These are phyloP conservation scores for Mycena metata DNA, from an alignment of 768 basidiomycete species.

Conservation along the genomic window DNA sequence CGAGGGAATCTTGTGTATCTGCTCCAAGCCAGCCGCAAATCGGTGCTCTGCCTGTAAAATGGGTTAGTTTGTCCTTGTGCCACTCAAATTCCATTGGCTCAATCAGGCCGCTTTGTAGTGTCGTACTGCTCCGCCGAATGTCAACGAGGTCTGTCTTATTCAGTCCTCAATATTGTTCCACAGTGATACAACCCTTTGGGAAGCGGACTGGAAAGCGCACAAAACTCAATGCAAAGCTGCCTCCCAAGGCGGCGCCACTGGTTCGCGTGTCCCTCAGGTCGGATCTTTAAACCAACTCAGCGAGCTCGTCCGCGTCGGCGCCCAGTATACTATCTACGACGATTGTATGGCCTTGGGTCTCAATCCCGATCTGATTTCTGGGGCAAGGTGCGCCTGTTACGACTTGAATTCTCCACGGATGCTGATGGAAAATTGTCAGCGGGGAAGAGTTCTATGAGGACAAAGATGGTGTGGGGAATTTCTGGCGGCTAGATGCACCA, in stretches of 20 bases:
- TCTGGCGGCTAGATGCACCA: slow-evolving; percentile 21
- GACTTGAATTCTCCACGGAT: no score
- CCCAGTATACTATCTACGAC: slow-evolving; percentile 23
- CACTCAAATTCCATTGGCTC: neutral
- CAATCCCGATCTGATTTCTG: slow-evolving; percentile 30
- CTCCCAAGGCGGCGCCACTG: neutral
- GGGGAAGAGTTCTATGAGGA: slow-evolving; percentile 17
- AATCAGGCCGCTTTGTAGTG: slow-evolving; percentile 3
- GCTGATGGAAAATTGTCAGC: neutral
- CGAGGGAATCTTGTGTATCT: slow-evolving; percentile 1
- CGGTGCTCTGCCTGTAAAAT: slow-evolving; percentile 32
- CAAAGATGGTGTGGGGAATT: slow-evolving; percentile 3
- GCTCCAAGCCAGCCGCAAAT: slow-evolving; percentile 19
- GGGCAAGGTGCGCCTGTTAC: slow-evolving; percentile 16
- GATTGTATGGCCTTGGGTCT: slow-evolving; percentile 23
- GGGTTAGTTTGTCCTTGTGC: neutral
- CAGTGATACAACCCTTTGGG: no score
- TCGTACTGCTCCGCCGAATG: slow-evolving; percentile 30
- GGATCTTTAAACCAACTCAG: slow-evolving; percentile 1
- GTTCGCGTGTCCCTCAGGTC: neutral
- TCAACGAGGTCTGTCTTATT: slow-evolving; percentile 16
- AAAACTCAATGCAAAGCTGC: slow-evolving; percentile 30
- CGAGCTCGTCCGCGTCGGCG: slow-evolving; percentile 29
- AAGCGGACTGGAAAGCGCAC: slow-evolving; percentile 34
- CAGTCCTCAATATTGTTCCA: neutral